phyloP scores from a whole-genome alignment of 306 rosid genomes.

The Cicer pinnatifidum region DNA sequence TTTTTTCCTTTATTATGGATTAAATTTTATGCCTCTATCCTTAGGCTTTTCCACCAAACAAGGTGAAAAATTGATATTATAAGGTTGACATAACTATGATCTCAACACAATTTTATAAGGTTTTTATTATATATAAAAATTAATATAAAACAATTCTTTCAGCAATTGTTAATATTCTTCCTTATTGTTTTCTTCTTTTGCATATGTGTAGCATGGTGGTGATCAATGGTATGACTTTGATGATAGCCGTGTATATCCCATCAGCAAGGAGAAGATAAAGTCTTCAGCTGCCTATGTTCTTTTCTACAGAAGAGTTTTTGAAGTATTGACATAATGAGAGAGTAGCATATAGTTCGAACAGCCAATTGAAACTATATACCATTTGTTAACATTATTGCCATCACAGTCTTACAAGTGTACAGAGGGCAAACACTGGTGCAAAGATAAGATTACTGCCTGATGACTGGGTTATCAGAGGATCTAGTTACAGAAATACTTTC shows the following conservation, averaged over 20 bases:
- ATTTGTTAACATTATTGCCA: constrained; percentile 50
- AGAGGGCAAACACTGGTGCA: constrained; percentile 41
- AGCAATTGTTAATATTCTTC: constrained; percentile 34
- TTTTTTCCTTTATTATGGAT: constrained; percentile 29
- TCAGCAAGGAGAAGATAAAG: constrained; percentile 88
- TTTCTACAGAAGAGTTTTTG: constrained; percentile 85
- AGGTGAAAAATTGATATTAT: constrained; percentile 37
- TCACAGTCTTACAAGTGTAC: constrained; percentile 47
- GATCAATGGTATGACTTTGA: constrained; percentile 96
- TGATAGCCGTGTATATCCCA: constrained; percentile 84
- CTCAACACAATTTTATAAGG: constrained; percentile 24
- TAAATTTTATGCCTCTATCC: constrained; percentile 31
- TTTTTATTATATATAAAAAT: constrained; percentile 13
- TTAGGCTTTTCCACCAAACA: constrained; percentile 18
- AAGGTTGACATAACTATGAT: constrained; percentile 38
- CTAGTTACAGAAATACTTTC: constrained; percentile 29
- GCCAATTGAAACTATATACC: constrained; percentile 46
- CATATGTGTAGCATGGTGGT: constrained; percentile 75
- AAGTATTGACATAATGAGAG: constrained; percentile 48
- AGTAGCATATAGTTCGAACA: constrained; percentile 45
- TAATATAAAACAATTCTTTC: background rate
- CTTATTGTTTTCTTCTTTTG: constrained; percentile 38
- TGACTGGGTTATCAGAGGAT: constrained; percentile 38
- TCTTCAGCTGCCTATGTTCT: constrained; percentile 97
- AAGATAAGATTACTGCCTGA: constrained; percentile 34